Evolutionary conservation across 192 early-diverging fungal species (phyloP).

Genomic region (Coemansia pectinata): DNA sequence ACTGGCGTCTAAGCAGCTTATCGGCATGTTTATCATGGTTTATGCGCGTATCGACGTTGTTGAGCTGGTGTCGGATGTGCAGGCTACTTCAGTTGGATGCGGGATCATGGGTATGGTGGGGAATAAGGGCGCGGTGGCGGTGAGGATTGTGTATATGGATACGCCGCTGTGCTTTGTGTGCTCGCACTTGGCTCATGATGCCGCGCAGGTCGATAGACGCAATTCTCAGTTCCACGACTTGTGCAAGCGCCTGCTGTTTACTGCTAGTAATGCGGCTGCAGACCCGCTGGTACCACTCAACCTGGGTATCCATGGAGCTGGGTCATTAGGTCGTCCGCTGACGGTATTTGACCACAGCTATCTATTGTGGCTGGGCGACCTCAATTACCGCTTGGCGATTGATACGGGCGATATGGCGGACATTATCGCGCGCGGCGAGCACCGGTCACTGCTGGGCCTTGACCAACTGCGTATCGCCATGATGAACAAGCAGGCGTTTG

Average conservation of each 20-base stretch:
- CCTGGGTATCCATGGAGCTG: background rate
- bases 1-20: slow-evolving; percentile 77
- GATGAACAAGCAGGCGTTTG: slow-evolving; percentile 68
- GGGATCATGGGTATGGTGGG: slow-evolving; percentile 87
- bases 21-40: slow-evolving; percentile 86
- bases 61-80: slow-evolving; percentile 62
- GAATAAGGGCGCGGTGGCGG: slow-evolving; percentile 92
- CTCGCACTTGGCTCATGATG: slow-evolving; percentile 88
- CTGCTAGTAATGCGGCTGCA: slow-evolving; percentile 15
- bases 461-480: slow-evolving; percentile 83
- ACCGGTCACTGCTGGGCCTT: slow-evolving; percentile 66
- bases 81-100: slow-evolving; percentile 71
- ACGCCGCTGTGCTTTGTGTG: slow-evolving; percentile 88
- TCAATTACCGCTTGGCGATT: slow-evolving; percentile 88
- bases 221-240: slow-evolving; percentile 92
- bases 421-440: slow-evolving; percentile 58
- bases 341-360: slow-evolving; percentile 74
- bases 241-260: slow-evolving; percentile 70
- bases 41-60: slow-evolving; percentile 63
- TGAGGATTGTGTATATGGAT: slow-evolving; percentile 75
- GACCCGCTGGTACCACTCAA: slow-evolving; percentile 31
- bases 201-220: slow-evolving; percentile 70
- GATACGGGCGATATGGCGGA: slow-evolving; percentile 63
- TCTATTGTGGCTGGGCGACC: slow-evolving; percentile 88
- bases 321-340: slow-evolving; percentile 10